Base-by-base conservation (phyloP, 2,329 filamentous ascomycete genomes). In the Microdochium paspali region DNA sequence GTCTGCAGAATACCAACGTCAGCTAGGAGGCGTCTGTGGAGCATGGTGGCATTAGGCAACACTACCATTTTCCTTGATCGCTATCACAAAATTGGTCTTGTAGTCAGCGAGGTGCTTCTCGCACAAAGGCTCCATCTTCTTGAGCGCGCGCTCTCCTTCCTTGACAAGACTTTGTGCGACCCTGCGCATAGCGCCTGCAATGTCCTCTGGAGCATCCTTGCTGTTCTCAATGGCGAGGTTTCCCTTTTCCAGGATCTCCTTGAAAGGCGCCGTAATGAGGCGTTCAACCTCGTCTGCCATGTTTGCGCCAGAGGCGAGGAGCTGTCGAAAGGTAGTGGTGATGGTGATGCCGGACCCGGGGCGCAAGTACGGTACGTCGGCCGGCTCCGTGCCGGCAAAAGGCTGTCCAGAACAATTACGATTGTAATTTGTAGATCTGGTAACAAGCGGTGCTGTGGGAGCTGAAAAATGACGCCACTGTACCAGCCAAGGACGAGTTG, bases 31-130 rank as follows among this genome's bases (percentile, higher is more conserved):
- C n/a, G 10, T 21, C 6, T 12, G 35, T 4, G 23, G 5, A 7
- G 3, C 3, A 18, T 7, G 18, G 6, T 20, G 10, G 35, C 18
- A 5, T 4, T 18, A 12, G 35, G 35, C 10, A 12, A 7, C 35
- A 20, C 55, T 62, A 79, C 77, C 72, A 51, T 77, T 73, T 46
- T 77, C 75, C 51, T 73, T 76, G 24, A 80, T 64, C 5, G 72
- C 71, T 50, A 71, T 62, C 20, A 75, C 58, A 52, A 80, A 80
- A 50, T 65, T 69, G 23, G 60, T 52, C 4, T 72, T 71, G 47
- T 74, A 78, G 31, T 76, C 70, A 6, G 71, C 68, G 40, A 70
- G 58, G 44, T 71, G 65, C 47, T 70, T 73, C 50, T 62, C 66
- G 56, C 74, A 78, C 12, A 76, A 58, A 30, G 74, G 73, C 53